These are phyloP conservation scores for Diplocarpon rosae DNA, from an alignment of 2,329 filamentous ascomycete genomes.

Conservation along the genomic window DNA sequence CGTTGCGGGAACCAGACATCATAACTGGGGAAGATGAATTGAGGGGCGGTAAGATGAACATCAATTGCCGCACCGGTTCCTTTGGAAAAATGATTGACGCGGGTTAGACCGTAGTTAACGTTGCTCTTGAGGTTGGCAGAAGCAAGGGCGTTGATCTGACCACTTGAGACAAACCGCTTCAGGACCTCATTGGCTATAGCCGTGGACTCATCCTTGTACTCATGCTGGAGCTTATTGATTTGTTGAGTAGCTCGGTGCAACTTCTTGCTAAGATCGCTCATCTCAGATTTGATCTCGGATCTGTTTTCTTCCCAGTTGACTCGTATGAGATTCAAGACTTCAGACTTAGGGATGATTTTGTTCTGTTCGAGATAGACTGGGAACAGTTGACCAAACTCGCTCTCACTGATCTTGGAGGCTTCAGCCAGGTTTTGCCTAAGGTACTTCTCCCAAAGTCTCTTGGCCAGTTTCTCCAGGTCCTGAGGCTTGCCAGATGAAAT, in stretches of 20 bases:
- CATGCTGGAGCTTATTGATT: conserved; percentile 11
- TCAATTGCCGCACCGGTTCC: conserved; percentile 58
- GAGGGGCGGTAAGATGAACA: conserved; percentile 45
- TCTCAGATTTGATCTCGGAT: conserved; percentile 10
- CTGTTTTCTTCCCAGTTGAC: conserved; percentile 49
- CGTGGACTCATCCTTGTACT: conserved; percentile 12
- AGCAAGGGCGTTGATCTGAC: conserved; percentile 22
- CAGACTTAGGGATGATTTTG: conserved; percentile 12
- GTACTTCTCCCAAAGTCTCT: conserved; percentile 12
- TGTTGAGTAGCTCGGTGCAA: conserved; percentile 10
- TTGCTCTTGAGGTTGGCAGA: conserved; percentile 17
- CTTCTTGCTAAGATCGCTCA: conserved; percentile 11
- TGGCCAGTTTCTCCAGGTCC: conserved; percentile 8
- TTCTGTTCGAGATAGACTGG: conserved; percentile 16
- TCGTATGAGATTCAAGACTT: conserved; percentile 88
- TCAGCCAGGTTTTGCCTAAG: conserved; percentile 11
- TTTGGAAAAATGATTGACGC: conserved; percentile 63
- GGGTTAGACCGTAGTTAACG: conserved; percentile 18
- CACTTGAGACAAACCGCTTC: conserved; percentile 12
- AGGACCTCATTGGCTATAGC: conserved; percentile 12
- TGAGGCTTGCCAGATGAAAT: conserved; percentile 1
- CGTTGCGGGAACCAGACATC: conserved; percentile 20
- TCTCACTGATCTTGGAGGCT: conserved; percentile 2
- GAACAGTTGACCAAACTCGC: conserved; percentile 15
- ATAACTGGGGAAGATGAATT: conserved; percentile 31